Evolutionary conservation across 331 rosid genomes (phyloP).

Genomic region (Pyrus hybrid): DNA sequence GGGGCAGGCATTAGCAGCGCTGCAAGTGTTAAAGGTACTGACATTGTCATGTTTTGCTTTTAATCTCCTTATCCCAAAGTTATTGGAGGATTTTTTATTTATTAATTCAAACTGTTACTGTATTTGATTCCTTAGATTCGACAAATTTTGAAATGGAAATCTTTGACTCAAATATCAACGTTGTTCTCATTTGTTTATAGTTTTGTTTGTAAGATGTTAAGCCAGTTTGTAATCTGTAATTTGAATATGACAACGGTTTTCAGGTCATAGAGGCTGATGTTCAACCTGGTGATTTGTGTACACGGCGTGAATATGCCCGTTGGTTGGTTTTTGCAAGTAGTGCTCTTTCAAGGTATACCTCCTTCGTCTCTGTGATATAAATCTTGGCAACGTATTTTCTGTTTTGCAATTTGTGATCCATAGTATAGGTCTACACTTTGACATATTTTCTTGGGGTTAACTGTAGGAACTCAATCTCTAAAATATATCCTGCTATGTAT

Average conservation of each 20-base stretch:
- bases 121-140: background rate
- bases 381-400: background rate
- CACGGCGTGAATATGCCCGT: conserved; percentile 95
- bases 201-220: background rate
- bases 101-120: too few relatives aligned
- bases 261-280: conserved; percentile 90
- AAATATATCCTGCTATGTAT: conserved; percentile 97
- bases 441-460: conserved; percentile 4
- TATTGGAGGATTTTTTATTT: too few relatives aligned
- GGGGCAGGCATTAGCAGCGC: conserved; percentile 89
- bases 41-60: conserved; percentile 1
- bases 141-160: background rate
- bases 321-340: conserved; percentile 95
- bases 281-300: conserved; percentile 80
- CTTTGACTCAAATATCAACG: background rate
- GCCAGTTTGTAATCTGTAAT: background rate
- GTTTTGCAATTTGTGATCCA: background rate
- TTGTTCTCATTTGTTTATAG: background rate
- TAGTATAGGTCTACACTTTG: conserved; percentile 4
- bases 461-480: conserved; percentile 66
- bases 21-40: conserved; percentile 86
- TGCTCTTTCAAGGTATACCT: conserved; percentile 76
- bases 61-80: background rate
- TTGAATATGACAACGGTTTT: background rate
- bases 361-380: background rate